These are phyloP conservation scores for Cordyceps cateniannulata DNA, from an alignment of 2,329 filamentous ascomycete genomes.

Conservation along the genomic window DNA sequence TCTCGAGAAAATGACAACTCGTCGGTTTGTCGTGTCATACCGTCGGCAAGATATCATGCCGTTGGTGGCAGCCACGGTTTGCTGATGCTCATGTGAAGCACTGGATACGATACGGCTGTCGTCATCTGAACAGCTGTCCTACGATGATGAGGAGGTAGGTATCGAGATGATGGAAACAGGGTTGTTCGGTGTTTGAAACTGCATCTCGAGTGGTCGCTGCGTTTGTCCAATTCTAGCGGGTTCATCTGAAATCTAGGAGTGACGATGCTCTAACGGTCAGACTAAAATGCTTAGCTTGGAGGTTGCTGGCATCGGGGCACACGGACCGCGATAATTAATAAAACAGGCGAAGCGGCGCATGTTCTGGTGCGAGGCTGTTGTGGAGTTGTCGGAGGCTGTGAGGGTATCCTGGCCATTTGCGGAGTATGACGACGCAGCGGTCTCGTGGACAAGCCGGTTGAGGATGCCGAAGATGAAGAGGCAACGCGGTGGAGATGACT, in stretches of 20 bases:
- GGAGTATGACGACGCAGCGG: neutral
- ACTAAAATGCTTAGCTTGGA: too few relatives aligned
- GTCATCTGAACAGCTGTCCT: neutral
- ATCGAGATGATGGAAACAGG: too few relatives aligned
- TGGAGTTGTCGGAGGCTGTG: neutral
- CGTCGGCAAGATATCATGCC: neutral
- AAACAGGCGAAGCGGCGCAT: neutral
- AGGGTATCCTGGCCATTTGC: neutral
- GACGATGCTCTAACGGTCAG: too few relatives aligned
- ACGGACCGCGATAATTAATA: neutral
- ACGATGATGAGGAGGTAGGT: neutral
- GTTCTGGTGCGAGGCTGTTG: neutral
- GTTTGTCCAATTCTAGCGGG: too few relatives aligned
- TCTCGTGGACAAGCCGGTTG: neutral
- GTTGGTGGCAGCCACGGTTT: neutral
- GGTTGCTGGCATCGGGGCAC: too few relatives aligned
- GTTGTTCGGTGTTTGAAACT: neutral
- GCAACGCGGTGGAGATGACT: neutral
- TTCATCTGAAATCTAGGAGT: too few relatives aligned
- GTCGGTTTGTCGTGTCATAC: neutral
- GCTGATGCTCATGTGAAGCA: neutral
- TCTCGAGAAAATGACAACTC: neutral
- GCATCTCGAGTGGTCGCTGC: too few relatives aligned
- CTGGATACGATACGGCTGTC: neutral
- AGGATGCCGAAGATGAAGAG: neutral